These are phyloP conservation scores for Stylosanthes scabra DNA, from an alignment of 331 rosid species.

Conservation along the genomic window DNA sequence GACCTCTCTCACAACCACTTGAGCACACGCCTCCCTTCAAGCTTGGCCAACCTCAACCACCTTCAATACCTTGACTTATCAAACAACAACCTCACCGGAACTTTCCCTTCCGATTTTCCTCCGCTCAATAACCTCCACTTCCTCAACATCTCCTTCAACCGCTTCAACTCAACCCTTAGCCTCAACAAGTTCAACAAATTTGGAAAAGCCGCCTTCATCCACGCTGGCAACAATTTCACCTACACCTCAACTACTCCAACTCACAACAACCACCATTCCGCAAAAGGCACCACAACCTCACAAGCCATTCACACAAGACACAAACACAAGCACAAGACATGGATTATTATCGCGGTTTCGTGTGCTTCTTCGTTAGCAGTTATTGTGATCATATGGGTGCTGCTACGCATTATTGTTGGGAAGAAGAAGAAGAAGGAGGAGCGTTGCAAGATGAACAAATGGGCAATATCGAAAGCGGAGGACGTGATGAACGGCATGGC, in stretches of 20 bases:
- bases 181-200: conserved; percentile 34
- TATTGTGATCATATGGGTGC: conserved; percentile 28
- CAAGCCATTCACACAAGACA: conserved; percentile 25
- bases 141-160: conserved; percentile 66
- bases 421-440: conserved; percentile 41
- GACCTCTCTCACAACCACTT: conserved; percentile 70
- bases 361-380: conserved; percentile 33
- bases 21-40: conserved; percentile 49
- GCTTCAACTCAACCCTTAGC: conserved; percentile 48
- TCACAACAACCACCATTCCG: conserved; percentile 24
- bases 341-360: conserved; percentile 46
- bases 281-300: too few relatives aligned
- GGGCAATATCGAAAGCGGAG: conserved; percentile 80
- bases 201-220: too few relatives aligned
- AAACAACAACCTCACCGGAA: conserved; percentile 57
- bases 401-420: conserved; percentile 32
- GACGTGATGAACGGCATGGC: conserved; percentile 23
- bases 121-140: too few relatives aligned
- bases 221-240: too few relatives aligned
- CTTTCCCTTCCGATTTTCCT: conserved; percentile 78
- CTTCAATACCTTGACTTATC: conserved; percentile 64
- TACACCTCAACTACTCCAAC: conserved; percentile 19
- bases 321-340: conserved; percentile 33
- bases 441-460: conserved; percentile 55
- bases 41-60: conserved; percentile 53